Evolutionary conservation across 1,284 basidiomycete species (phyloP).

Genomic region (Naganishia liquefaciens): DNA sequence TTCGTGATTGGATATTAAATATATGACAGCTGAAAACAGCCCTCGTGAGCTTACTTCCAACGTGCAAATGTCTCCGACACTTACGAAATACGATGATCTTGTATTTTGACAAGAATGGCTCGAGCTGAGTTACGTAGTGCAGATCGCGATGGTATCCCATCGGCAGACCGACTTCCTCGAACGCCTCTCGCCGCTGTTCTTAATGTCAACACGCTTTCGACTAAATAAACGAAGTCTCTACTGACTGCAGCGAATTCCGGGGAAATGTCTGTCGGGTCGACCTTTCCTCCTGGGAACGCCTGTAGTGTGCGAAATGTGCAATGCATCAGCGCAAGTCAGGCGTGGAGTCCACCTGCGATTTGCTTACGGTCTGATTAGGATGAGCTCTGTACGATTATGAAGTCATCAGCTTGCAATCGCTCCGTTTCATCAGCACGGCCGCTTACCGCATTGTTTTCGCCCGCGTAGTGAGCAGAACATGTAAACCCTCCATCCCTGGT

Average conservation of each 20-base stretch:
- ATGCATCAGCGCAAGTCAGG: constrained; percentile 39
- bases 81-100: constrained; percentile 51
- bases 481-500: constrained; percentile 59
- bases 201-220: constrained; percentile 5
- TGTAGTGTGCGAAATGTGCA: constrained; percentile 28
- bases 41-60: constrained; percentile 43
- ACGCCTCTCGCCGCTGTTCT: constrained; percentile 70
- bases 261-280: constrained; percentile 66
- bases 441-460: constrained; percentile 66
- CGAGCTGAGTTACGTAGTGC: constrained; percentile 65
- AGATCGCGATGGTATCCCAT: constrained; percentile 59
- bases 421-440: background rate
- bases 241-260: constrained; percentile 72
- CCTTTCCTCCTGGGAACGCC: constrained; percentile 79
- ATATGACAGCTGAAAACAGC: constrained; percentile 69
- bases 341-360: too few species aligned
- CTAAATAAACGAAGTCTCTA: constrained; percentile 4
- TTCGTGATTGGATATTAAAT: constrained; percentile 62
- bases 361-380: constrained; percentile 44
- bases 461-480: constrained; percentile 78
- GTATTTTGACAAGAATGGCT: constrained; percentile 68
- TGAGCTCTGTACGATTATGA: constrained; percentile 32
- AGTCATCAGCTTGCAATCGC: background rate
- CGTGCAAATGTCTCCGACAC: constrained; percentile 14
- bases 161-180: constrained; percentile 76